phyloP scores from a whole-genome alignment of 495 filamentous ascomycete genomes.

The Aspergillus asperescens region DNA sequence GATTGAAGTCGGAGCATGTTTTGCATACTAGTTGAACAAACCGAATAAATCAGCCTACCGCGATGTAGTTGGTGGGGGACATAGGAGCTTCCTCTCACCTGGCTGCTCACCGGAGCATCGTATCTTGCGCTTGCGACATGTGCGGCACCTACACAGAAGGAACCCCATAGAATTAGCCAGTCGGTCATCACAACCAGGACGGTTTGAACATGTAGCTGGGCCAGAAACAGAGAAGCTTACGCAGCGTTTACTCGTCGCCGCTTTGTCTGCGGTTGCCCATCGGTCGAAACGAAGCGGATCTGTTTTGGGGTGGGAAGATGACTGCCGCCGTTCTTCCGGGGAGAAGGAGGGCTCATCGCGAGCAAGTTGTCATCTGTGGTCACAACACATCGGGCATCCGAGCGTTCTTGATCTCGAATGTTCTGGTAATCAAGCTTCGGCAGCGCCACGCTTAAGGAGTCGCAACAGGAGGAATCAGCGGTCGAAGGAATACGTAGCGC shows the following conservation, averaged over 20 bases:
- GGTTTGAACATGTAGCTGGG: constrained; percentile 1
- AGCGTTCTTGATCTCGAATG: constrained; percentile 3
- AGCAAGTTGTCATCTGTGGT: constrained; percentile 38
- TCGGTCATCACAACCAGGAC: constrained; percentile 4
- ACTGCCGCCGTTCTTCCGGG: constrained; percentile 40
- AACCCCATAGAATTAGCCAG: background rate
- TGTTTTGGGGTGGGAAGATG: constrained; percentile 38
- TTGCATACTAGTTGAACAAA: constrained; percentile 49
- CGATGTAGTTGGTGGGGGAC: background rate
- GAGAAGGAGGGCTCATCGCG: constrained; percentile 45
- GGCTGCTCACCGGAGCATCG: constrained; percentile 75
- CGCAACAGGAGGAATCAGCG: constrained; percentile 10
- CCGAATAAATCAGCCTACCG: background rate
- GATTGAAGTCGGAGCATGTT: constrained; percentile 70
- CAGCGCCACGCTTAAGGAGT: constrained; percentile 9
- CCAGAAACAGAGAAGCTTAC: constrained; percentile 40
- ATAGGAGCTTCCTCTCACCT: constrained; percentile 24
- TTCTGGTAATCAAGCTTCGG: constrained; percentile 12
- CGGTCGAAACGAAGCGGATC: constrained; percentile 76
- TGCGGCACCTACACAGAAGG: constrained; percentile 58
- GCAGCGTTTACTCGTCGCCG: constrained; percentile 75
- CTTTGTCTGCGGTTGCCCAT: constrained; percentile 76
- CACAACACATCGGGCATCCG: constrained; percentile 38
- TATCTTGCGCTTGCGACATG: constrained; percentile 78
- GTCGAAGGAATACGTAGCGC: constrained; percentile 10